Evolutionary conservation across 192 early-diverging fungal genomes (phyloP), one percentile per base, ranked within the genome.

Genomic region (Coemansia sp.): DNA sequence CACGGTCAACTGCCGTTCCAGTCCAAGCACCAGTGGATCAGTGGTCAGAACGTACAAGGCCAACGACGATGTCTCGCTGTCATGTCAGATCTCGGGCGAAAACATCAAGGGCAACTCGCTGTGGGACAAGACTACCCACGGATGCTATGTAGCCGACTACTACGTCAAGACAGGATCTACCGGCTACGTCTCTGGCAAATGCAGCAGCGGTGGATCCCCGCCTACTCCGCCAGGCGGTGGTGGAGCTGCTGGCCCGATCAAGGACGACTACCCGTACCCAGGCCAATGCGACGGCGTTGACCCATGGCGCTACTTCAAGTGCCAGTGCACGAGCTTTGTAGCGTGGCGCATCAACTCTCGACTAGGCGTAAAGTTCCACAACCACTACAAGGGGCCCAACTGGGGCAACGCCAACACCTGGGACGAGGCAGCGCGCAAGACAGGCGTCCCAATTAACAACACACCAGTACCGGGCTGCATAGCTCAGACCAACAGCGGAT

Each of bases 111-210:
- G 82, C 40, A 78, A 72, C 24, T 2, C 68, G 1, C 34, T 86
- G 16, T 86, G 81, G 85, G 85, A 72, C 71, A 79, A 80, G 70
- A 84, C 80, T 5, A 41, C 59, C 15, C 72, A 80, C 29, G 78
- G 75, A 38, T 84, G 81, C 81, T 86, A 84, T 24, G 71, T 82
- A 3, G 36, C 82, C 8, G 85, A 86, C 41, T 79, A 83, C 65
- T 86, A 86, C 51, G 34, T 86, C 22, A 68, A 78, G 36, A 83
- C 80, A 6, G 80, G 80, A 0, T 65, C 62, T 34, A 60, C 33
- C 3, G 80, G 80, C 29, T 83, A 78, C 13, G 76, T 83, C 8
- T 34, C 43, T 6, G 42, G 59, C 11, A 68, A 67, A 60, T 78
- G 80, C 67, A 38, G 4, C 61, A 52, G 49, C 69, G 54, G 60